Evolutionary conservation across 192 early-diverging fungal genomes (phyloP).

Genomic region (Geranomyces variabilis): DNA sequence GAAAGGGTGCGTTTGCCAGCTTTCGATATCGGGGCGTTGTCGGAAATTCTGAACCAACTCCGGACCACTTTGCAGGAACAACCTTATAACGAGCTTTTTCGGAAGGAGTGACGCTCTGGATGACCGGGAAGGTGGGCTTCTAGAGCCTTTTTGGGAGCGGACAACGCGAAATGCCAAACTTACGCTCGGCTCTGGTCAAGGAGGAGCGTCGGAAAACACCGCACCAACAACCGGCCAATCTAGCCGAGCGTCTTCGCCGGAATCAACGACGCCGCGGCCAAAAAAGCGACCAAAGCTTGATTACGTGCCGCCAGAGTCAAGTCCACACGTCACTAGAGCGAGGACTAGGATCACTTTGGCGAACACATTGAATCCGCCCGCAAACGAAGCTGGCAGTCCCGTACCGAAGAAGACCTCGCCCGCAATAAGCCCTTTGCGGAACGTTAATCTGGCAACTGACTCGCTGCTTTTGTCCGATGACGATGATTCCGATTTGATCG

Average conservation of each 20-base stretch:
- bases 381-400: neutral
- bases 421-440: neutral
- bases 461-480: slow-evolving; percentile 2
- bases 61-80: neutral
- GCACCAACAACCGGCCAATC: neutral
- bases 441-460: neutral
- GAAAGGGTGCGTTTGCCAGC: slow-evolving; percentile 1
- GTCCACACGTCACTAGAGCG: neutral
- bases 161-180: neutral
- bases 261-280: no score
- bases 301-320: no score
- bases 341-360: neutral
- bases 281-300: no score
- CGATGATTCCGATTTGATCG: slow-evolving; percentile 1
- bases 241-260: neutral
- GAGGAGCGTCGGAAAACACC: neutral
- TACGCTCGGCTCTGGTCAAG: neutral
- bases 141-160: neutral
- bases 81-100: slow-evolving; percentile 14
- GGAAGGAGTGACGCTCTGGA: neutral
- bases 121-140: neutral
- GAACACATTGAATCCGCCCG: neutral
- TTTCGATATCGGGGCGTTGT: neutral
- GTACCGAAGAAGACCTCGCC: neutral
- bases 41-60: neutral